Evolutionary conservation across 257 asterid genomes (phyloP).

Genomic region (Verbascum thapsus): DNA sequence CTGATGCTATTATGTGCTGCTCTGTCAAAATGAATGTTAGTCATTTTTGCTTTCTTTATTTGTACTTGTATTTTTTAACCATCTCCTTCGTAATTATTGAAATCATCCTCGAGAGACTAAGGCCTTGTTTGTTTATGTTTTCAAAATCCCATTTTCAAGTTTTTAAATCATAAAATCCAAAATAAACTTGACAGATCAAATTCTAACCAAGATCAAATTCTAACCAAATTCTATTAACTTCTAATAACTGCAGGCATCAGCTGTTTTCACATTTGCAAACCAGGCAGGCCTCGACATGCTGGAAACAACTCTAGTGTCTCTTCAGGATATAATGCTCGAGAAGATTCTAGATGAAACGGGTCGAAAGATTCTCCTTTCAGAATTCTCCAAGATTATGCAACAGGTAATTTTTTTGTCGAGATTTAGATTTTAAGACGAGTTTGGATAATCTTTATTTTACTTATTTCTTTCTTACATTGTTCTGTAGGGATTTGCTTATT

Average conservation of each 20-base stretch:
- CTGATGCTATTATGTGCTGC: constrained; percentile 92
- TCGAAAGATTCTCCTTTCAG: constrained; percentile 70
- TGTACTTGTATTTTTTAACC: background rate
- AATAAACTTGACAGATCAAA: too few species aligned
- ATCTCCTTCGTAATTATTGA: background rate
- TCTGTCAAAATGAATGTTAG: constrained; percentile 79
- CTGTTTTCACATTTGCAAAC: constrained; percentile 83
- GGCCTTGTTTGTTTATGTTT: too few species aligned
- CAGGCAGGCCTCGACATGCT: constrained; percentile 98
- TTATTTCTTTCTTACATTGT: background rate
- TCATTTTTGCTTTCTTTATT: background rate
- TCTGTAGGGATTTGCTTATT: constrained; percentile 75
- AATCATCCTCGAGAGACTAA: too few species aligned
- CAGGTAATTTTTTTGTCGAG: constrained; percentile 45
- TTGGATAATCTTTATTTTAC: background rate
- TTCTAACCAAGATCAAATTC: too few species aligned
- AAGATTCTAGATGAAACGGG: constrained; percentile 85
- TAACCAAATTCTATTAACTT: too few species aligned
- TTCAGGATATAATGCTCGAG: constrained; percentile 90
- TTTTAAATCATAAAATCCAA: too few species aligned
- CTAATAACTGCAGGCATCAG: constrained; percentile 60
- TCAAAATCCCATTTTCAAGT: too few species aligned
- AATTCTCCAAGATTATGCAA: constrained; percentile 92
- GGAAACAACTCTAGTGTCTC: constrained; percentile 89
- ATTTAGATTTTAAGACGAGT: background rate